Evolutionary conservation across 805 yeast genomes (phyloP).

Genomic region (Barnettozyma pratensis): DNA sequence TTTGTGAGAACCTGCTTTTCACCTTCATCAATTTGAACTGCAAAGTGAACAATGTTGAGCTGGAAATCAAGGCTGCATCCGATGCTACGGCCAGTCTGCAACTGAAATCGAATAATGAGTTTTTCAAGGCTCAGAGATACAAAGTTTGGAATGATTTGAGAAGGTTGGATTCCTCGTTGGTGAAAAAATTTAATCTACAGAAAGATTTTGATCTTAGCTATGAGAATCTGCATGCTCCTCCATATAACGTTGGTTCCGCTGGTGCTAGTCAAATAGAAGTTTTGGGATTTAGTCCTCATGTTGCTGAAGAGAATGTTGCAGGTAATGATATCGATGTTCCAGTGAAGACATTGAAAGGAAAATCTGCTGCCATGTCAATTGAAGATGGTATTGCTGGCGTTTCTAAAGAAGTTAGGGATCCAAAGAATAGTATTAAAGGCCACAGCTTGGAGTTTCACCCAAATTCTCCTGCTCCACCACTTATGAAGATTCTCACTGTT

Average conservation of each 20-base stretch:
- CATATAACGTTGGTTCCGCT: background rate
- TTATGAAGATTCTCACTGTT: background rate
- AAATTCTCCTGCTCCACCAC: background rate
- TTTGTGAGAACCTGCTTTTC: background rate
- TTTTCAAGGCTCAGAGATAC: background rate
- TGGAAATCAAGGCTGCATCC: background rate
- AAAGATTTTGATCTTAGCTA: background rate
- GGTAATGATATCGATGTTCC: background rate
- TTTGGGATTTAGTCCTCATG: background rate
- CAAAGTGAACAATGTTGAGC: background rate
- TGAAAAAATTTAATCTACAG: background rate
- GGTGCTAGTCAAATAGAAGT: background rate
- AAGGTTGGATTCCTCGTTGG: background rate
- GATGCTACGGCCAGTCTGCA: too few species aligned
- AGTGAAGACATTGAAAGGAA: too few species aligned
- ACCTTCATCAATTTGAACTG: conserved; percentile 1
- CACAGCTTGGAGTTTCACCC: background rate
- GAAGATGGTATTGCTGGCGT: too few species aligned
- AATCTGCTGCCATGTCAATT: too few species aligned
- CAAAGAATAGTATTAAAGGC: background rate
- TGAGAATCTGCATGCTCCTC: background rate
- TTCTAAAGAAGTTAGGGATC: background rate
- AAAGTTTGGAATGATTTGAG: background rate
- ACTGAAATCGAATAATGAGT: background rate
- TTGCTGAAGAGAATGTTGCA: background rate